These are phyloP conservation scores for Globisporangium polare DNA, from an alignment of 352 stramenopile genomes.

Conservation along the genomic window DNA sequence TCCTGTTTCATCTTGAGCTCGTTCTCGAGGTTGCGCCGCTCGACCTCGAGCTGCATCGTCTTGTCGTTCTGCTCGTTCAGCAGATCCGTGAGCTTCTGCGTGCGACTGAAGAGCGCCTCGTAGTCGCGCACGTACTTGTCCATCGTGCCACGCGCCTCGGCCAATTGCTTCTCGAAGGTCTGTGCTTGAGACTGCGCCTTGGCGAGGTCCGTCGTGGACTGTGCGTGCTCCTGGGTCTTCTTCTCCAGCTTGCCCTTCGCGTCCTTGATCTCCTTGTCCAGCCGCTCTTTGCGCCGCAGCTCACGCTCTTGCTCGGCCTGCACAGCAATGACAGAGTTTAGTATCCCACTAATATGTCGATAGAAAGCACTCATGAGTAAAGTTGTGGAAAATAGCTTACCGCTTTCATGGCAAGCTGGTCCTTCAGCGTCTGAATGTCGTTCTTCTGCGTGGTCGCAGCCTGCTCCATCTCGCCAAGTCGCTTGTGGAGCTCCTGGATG, in stretches of 20 bases:
- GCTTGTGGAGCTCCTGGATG: constrained; percentile 76
- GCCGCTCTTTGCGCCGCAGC: constrained; percentile 82
- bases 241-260: constrained; percentile 86
- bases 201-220: constrained; percentile 44
- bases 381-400: constrained; percentile 13
- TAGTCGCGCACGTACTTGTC: constrained; percentile 93
- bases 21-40: constrained; percentile 75
- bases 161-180: constrained; percentile 86
- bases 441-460: constrained; percentile 44
- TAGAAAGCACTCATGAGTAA: constrained; percentile 6
- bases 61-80: constrained; percentile 92
- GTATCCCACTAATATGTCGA: constrained; percentile 14
- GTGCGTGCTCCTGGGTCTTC: constrained; percentile 61
- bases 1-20: constrained; percentile 84
- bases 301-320: constrained; percentile 86
- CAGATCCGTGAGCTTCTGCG: constrained; percentile 91
- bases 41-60: constrained; percentile 78
- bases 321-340: constrained; percentile 21
- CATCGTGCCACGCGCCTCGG: constrained; percentile 80
- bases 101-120: constrained; percentile 87
- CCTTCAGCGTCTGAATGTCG: constrained; percentile 84
- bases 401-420: constrained; percentile 82
- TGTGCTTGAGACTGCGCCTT: constrained; percentile 67
- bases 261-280: constrained; percentile 93
- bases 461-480: constrained; percentile 59